Conservation (phyloP, 176 grass and related monocot species). For the Oryza glumipatula region DNA sequence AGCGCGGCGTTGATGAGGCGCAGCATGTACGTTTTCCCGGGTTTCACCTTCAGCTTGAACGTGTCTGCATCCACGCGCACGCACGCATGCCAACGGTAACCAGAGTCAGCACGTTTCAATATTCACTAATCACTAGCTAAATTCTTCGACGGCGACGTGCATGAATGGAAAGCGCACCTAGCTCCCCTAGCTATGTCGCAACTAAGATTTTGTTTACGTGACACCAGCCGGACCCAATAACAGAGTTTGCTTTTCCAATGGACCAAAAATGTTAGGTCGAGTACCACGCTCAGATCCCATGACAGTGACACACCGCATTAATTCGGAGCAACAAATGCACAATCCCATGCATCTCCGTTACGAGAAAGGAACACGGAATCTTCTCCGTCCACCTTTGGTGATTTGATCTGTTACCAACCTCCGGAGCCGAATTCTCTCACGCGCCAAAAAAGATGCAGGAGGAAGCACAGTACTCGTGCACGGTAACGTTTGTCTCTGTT, state of each 20-base stretch:
- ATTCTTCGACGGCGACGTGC: background rate
- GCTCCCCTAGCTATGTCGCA: background rate
- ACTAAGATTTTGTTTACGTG: constrained; percentile 15
- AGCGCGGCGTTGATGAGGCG: constrained; percentile 74
- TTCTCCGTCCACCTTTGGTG: constrained; percentile 21
- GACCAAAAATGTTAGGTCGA: constrained; percentile 47
- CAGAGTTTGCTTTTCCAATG: constrained; percentile 11
- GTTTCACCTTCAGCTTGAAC: constrained; percentile 66
- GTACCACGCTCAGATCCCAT: constrained; percentile 11
- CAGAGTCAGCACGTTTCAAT: background rate
- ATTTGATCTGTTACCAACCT: constrained; percentile 22
- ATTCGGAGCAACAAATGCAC: constrained; percentile 23
- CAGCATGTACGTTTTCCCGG: constrained; percentile 64
- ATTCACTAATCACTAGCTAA: background rate
- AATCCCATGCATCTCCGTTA: constrained; percentile 26
- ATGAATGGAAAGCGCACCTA: constrained; percentile 27
- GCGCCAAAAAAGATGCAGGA: background rate
- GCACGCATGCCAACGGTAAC: background rate
- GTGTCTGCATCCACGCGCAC: constrained; percentile 40
- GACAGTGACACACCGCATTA: constrained; percentile 25
- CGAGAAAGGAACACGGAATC: constrained; percentile 40
- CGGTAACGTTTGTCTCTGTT: background rate
- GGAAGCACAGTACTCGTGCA: background rate
- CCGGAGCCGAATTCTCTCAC: background rate
- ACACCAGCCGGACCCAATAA: background rate